These are phyloP conservation scores for Spatholobus suberectus DNA, from an alignment of 306 rosid species.

Conservation along the genomic window DNA sequence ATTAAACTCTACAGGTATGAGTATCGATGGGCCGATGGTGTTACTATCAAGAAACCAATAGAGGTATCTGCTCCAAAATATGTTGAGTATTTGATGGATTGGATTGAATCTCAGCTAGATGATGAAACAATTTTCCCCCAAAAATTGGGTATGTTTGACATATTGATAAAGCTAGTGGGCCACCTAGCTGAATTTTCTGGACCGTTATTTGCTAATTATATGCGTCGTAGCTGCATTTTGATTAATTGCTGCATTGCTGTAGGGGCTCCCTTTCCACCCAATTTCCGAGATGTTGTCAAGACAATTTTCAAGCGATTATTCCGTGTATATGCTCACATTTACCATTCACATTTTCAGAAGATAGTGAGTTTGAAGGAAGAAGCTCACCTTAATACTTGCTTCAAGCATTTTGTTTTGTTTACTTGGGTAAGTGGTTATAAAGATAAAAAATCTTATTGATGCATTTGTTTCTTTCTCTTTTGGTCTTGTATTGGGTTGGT, in stretches of 20 bases:
- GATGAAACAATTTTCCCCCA: slow-evolving; percentile 89
- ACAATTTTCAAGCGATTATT: slow-evolving; percentile 85
- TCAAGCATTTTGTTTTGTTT: slow-evolving; percentile 90
- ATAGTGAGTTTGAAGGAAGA: slow-evolving; percentile 89
- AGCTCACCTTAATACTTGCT: slow-evolving; percentile 94
- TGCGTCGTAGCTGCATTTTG: neutral
- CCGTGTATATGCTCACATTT: slow-evolving; percentile 91
- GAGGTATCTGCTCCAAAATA: slow-evolving; percentile 95
- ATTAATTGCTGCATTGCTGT: slow-evolving; percentile 18
- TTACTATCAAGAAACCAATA: slow-evolving; percentile 75
- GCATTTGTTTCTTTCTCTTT: neutral
- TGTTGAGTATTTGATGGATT: slow-evolving; percentile 87
- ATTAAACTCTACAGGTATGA: slow-evolving; percentile 61
- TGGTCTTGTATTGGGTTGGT: slow-evolving; percentile 5
- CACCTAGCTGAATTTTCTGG: slow-evolving; percentile 1
- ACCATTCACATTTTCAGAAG: slow-evolving; percentile 85
- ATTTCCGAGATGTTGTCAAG: slow-evolving; percentile 81
- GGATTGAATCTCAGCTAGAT: slow-evolving; percentile 88
- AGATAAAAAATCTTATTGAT: neutral
- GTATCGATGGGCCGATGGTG: slow-evolving; percentile 95
- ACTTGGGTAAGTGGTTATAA: slow-evolving; percentile 68
- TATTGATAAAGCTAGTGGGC: neutral
- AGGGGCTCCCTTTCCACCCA: slow-evolving; percentile 83
- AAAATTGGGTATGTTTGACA: slow-evolving; percentile 59
- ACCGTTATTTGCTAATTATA: neutral